phyloP scores from a whole-genome alignment of 257 asterid species.

The Asclepias syriaca region DNA sequence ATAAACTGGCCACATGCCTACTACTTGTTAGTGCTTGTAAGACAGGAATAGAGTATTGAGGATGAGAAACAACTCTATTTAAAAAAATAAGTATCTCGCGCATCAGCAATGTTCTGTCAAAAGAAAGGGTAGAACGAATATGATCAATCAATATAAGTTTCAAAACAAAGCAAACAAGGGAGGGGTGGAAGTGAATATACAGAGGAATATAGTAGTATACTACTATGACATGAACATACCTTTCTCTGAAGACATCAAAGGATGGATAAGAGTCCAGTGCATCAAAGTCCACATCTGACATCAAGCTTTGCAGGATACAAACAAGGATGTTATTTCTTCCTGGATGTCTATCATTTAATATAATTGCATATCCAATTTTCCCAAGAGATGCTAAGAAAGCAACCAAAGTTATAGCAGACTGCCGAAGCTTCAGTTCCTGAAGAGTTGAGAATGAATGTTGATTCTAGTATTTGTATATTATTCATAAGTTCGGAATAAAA shows the following conservation, averaged over 20 bases:
- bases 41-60: constrained; percentile 52
- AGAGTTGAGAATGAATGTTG: constrained; percentile 17
- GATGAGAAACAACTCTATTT: constrained; percentile 86
- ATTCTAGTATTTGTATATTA: not conserved
- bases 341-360: constrained; percentile 48
- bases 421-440: constrained; percentile 93
- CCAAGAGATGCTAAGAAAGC: constrained; percentile 88
- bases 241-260: constrained; percentile 51
- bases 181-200: too few species aligned
- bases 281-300: constrained; percentile 62
- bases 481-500: not conserved
- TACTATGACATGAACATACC: constrained; percentile 25
- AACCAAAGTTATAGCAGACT: constrained; percentile 56
- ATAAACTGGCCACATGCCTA: constrained; percentile 47
- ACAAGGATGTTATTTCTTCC: constrained; percentile 51
- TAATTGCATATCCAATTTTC: constrained; percentile 54
- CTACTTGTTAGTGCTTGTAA: constrained; percentile 58
- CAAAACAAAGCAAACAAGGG: not conserved
- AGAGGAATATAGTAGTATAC: too few species aligned
- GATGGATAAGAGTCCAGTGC: constrained; percentile 39
- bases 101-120: constrained; percentile 58
- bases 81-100: constrained; percentile 87
- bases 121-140: not conserved
- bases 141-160: not conserved
- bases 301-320: constrained; percentile 56